Evolutionary conservation across 495 filamentous ascomycete genomes (phyloP), one percentile per base, ranked within the genome.

Genomic region (Lophiostoma macrostomum): DNA sequence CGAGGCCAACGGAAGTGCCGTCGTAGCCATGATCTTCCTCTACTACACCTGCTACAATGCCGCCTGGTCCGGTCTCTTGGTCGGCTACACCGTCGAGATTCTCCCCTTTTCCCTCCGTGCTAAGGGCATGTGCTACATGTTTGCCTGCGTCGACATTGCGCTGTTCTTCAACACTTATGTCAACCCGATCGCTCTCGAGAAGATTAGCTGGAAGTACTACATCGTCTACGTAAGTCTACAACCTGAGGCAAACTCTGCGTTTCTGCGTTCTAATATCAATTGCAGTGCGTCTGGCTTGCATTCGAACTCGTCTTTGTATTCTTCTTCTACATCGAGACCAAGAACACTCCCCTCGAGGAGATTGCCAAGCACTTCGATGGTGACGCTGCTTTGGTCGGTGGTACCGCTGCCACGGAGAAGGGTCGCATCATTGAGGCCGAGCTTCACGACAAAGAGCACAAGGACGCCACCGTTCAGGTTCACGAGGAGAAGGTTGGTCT

Each of bases 291-390:
- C 18, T 75, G 72, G 69, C 48, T 79, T 10, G 63, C 58, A 1
- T 42, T 72, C 34, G 75, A 77, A 57, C 55, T 78, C 1, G 29
- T 67, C 37, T 67, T 77, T 29, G 67, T 75, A 31, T 74, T 53
- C 34, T 64, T 68, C 50, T 71, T 69, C 48, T 77, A 73, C 47
- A 71, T 75, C 39, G 75, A 77, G 61, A 78, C 76, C 39, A 66
- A 69, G n/a, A 71, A 72, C 44, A 69, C 71, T 13, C 63, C 71
- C 4, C 66, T 79, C 42, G 75, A 79, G 45, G 76, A 78, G 55
- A 76, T 79, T 44, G 68, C 70, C 23, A 71, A 70, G 42, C 64
- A 72, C 53, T 76, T 76, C 56, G 74, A 76, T 55, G 74, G 70
- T 19, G 63, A 64, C 22, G 62, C 55, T 41, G 66, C 61, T 0